A percentile compares a stretch with the other conserved stretches of the same genome.
Conservation (phyloP, 352 stramenopile species). For the Globisporangium mamillatum region DNA sequence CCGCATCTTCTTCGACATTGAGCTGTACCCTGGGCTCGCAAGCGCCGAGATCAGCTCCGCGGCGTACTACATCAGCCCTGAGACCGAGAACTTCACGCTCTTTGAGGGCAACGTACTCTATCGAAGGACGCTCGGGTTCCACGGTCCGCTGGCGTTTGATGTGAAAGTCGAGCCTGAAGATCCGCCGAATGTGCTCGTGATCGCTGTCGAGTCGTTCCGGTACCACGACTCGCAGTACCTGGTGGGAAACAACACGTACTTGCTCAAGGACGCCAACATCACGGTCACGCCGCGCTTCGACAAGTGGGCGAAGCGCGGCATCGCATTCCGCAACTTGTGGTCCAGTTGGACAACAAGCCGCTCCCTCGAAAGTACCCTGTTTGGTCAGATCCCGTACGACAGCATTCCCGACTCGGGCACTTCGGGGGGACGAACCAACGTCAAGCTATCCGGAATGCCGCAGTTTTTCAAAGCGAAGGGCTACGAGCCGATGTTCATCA, state of each 20-base stretch:
- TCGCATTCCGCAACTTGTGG: constrained; percentile 58
- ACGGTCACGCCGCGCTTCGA: constrained; percentile 51
- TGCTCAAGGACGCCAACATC: constrained; percentile 30
- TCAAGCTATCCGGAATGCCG: constrained; percentile 37
- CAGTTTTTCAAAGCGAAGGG: constrained; percentile 51
- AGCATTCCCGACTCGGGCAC: constrained; percentile 35
- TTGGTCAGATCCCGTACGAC: constrained; percentile 47
- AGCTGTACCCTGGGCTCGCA: constrained; percentile 21
- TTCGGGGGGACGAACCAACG: constrained; percentile 23
- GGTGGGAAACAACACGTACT: constrained; percentile 30
- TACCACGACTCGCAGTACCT: constrained; percentile 54
- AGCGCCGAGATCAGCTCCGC: constrained; percentile 18
- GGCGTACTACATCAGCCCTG: constrained; percentile 28
- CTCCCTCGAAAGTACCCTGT: constrained; percentile 53
- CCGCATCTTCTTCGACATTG: constrained; percentile 16
- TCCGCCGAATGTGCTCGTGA: constrained; percentile 47
- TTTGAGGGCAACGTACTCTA: constrained; percentile 43
- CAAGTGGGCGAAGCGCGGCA: constrained; percentile 38
- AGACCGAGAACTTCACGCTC: constrained; percentile 41
- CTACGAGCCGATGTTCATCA: constrained; percentile 48
- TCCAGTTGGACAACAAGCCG: constrained; percentile 60
- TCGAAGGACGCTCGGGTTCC: constrained; percentile 36
- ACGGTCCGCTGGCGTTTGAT: constrained; percentile 39
- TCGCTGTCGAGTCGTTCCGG: constrained; percentile 55
- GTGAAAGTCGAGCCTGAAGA: constrained; percentile 30